Percentiles rank a stretch among this genome's conserved stretches.
Evolutionary conservation across 441 rosid species (phyloP).

Genomic region (Hypseocharis bilobata): DNA sequence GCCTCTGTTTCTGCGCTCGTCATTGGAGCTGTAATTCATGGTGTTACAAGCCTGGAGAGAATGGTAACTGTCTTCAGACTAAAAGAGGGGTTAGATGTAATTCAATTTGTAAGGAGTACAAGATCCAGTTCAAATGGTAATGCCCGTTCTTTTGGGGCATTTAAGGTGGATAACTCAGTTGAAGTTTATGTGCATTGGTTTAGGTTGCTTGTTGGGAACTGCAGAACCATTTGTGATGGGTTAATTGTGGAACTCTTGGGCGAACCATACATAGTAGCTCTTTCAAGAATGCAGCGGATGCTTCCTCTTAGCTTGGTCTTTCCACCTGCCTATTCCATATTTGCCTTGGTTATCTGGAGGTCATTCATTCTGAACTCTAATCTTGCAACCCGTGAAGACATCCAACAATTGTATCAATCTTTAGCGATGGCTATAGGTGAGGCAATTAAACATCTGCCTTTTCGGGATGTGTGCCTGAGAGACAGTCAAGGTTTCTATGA

Average conservation of each 20-base stretch:
- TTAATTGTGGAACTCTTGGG: conserved; percentile 81
- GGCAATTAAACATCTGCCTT: conserved; percentile 74
- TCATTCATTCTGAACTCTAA: conserved; percentile 48
- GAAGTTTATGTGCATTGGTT: conserved; percentile 91
- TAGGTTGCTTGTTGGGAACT: conserved; percentile 81
- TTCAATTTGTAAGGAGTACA: conserved; percentile 64
- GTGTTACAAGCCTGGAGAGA: conserved; percentile 91
- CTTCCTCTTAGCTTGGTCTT: conserved; percentile 80
- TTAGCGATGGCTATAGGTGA: conserved; percentile 61
- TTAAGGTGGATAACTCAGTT: conserved; percentile 55
- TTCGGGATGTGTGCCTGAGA: conserved; percentile 87
- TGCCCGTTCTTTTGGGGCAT: conserved; percentile 49
- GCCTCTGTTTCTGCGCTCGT: conserved; percentile 87
- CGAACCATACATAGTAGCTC: conserved; percentile 70
- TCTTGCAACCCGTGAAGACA: conserved; percentile 62
- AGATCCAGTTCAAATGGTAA: conserved; percentile 77
- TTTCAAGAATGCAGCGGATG: conserved; percentile 88
- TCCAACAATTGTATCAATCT: conserved; percentile 66
- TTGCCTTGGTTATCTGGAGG: conserved; percentile 78
- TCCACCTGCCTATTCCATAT: conserved; percentile 83
- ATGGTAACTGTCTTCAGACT: conserved; percentile 70
- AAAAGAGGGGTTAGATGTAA: conserved; percentile 77
- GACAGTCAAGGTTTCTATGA: conserved; percentile 78
- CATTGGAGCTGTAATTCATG: conserved; percentile 73
- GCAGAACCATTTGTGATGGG: conserved; percentile 81